A percentile compares a stretch with the other conserved stretches of the same genome.
Conservation (phyloP, 805 yeast species). For the Saccharomyces cerevisiae region DNA sequence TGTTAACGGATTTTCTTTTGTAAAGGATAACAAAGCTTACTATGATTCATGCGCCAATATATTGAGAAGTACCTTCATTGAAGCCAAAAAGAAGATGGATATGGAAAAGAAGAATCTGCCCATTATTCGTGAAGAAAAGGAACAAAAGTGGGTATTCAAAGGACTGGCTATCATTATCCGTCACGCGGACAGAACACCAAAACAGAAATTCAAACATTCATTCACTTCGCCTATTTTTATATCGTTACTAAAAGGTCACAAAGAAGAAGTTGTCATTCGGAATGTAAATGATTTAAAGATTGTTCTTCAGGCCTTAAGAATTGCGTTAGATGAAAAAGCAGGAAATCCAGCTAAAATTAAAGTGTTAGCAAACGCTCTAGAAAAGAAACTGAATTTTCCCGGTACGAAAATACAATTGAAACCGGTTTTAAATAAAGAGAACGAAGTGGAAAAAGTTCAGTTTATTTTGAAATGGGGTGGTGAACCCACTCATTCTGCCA, state of each 20-base stretch:
- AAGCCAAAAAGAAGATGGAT: conserved; percentile 46
- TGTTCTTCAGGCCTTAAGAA: conserved; percentile 73
- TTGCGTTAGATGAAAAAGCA: conserved; percentile 68
- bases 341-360: conserved; percentile 75
- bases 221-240: conserved; percentile 82
- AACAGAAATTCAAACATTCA: conserved; percentile 93
- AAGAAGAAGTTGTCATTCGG: conserved; percentile 90
- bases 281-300: conserved; percentile 79
- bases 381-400: conserved; percentile 81
- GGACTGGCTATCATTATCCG: conserved; percentile 86
- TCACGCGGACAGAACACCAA: conserved; percentile 98
- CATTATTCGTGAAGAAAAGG: conserved; percentile 32
- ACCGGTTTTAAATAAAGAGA: conserved; percentile 65
- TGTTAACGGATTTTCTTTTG: conserved; percentile 96
- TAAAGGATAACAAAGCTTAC: conserved; percentile 80
- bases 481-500: conserved; percentile 96
- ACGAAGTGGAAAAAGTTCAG: conserved; percentile 87
- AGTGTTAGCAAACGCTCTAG: conserved; percentile 74
- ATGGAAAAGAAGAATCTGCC: conserved; percentile 33
- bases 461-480: conserved; percentile 98
- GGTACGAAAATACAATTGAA: conserved; percentile 95
- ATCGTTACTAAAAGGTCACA: conserved; percentile 83
- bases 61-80: conserved; percentile 61
- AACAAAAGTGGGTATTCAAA: conserved; percentile 92
- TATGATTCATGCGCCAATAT: conserved; percentile 79